A percentile compares a stretch with the other conserved stretches of the same genome.
These are phyloP conservation scores for Solanum chiquidenum DNA, from an alignment of 257 asterid species.

Conservation along the genomic window DNA sequence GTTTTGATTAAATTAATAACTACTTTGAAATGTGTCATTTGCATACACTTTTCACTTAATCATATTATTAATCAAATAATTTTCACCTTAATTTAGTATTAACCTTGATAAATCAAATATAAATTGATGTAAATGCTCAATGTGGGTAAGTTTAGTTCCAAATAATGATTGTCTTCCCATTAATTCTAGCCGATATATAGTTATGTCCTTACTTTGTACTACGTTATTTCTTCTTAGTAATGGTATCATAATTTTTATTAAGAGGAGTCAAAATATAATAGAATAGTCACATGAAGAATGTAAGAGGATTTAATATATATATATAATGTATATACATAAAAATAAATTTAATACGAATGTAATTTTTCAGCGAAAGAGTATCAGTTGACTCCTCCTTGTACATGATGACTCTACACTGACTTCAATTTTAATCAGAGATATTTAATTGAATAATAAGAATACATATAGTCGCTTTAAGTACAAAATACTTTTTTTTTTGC, in stretches of 20 bases:
- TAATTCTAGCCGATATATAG: neutral
- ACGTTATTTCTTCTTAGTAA: neutral
- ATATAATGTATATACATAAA: neutral
- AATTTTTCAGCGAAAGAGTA: neutral
- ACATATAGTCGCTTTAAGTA: neutral
- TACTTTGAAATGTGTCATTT: neutral
- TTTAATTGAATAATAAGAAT: neutral
- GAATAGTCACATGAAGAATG: neutral
- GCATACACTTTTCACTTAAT: neutral
- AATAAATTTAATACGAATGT: neutral
- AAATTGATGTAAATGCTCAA: neutral
- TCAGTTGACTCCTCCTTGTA: neutral
- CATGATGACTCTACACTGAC: fast-evolving
- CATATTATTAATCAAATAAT: neutral
- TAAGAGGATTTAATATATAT: neutral
- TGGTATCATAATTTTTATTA: neutral
- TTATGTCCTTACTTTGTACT: neutral
- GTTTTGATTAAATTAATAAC: neutral
- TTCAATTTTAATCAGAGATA: neutral
- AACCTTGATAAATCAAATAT: neutral
- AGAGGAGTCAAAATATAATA: neutral
- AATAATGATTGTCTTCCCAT: neutral
- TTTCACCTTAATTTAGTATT: neutral
- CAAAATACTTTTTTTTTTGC: no score
- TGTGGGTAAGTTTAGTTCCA: neutral